phyloP scores from a whole-genome alignment of 2,329 filamentous ascomycete genomes.

The Coniochaeta prunicola region DNA sequence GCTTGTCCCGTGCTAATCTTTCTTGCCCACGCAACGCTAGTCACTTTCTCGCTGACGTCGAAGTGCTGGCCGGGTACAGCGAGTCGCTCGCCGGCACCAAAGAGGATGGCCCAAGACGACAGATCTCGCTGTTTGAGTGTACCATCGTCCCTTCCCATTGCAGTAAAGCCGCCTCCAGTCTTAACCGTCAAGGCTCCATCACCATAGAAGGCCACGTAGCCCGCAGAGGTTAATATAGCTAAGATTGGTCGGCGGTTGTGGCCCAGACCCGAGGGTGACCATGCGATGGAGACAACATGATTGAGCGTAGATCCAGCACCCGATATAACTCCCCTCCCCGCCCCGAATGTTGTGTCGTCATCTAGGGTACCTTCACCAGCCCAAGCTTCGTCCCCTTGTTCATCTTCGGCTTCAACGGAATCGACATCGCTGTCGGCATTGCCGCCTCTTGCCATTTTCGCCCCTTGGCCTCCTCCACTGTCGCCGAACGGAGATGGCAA shows the following conservation, averaged over 20 bases:
- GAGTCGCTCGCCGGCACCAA: conserved; percentile 46
- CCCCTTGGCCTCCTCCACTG: background rate
- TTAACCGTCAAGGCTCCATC: conserved; percentile 26
- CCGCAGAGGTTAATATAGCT: conserved; percentile 41
- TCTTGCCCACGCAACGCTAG: conserved; percentile 46
- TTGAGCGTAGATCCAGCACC: conserved; percentile 44
- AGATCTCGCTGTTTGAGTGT: conserved; percentile 22
- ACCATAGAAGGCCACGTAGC: conserved; percentile 43
- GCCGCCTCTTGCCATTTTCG: conserved; percentile 2
- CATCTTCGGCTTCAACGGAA: conserved; percentile 13
- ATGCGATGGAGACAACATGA: conserved; percentile 45
- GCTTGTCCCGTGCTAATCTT: conserved; percentile 32
- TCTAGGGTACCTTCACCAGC: conserved; percentile 17
- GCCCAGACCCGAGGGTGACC: conserved; percentile 53
- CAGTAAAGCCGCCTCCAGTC: conserved; percentile 6
- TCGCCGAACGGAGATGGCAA: conserved; percentile 22
- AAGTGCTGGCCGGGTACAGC: conserved; percentile 36
- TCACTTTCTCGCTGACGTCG: conserved; percentile 37
- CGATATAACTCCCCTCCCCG: conserved; percentile 37
- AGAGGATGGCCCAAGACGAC: conserved; percentile 43
- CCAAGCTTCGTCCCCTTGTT: conserved; percentile 11
- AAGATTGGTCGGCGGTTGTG: conserved; percentile 45
- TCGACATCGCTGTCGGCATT: conserved; percentile 7
- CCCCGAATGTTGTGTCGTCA: conserved; percentile 27
- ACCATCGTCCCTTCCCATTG: conserved; percentile 13